Evolutionary conservation across 495 filamentous ascomycete species (phyloP), one percentile per base, ranked within the genome.

Genomic region (Pyronema omphalodes): DNA sequence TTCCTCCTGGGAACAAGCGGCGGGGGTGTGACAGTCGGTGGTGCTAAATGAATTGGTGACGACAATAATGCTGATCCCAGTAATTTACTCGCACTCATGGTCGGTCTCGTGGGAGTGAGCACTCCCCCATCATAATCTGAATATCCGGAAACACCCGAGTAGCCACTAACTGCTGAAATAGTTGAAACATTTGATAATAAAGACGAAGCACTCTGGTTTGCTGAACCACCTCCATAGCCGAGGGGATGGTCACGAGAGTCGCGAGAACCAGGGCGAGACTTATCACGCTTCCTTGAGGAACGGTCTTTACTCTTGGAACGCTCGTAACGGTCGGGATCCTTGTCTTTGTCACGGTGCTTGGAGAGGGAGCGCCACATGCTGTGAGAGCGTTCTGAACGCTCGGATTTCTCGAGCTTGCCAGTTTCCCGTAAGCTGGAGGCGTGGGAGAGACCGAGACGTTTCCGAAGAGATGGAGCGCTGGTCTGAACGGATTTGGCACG

Each of bases 291-390:
- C 5, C 23, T 1, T 2, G 23, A 29, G 48, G 83, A 80, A 54
- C 80, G 70, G 60, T 96, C 89, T 33, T 84, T 85, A 0, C 88
- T 94, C 60, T 79, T 84, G 9, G 88, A 89, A 44, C 88, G 76
- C 45, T 76, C 71, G 23, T 29, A 29, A 29, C 23, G 23, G 23
- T 29, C 23, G 23, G 23, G 23, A 5, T 29, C 23, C 23, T 29
- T 29, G 23, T 29, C 23, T 64, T 78, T 86, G 51, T 76, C 79
- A 62, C 79, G 82, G 23, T 29, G 23, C 69, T 98, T 98, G 71
- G 88, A 94, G 56, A 95, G 68, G 2, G 79, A 93, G 55, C 91
- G 79, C 77, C 88, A 84, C 33, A 96, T 79, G 2, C 86, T 88
- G 36, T 53, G 45, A 9, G 60, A 39, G 58, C 77, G 82, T 63